Conservation (phyloP, 2,329 filamentous ascomycete genomes). For the Neopestalotiopsis sp. region DNA sequence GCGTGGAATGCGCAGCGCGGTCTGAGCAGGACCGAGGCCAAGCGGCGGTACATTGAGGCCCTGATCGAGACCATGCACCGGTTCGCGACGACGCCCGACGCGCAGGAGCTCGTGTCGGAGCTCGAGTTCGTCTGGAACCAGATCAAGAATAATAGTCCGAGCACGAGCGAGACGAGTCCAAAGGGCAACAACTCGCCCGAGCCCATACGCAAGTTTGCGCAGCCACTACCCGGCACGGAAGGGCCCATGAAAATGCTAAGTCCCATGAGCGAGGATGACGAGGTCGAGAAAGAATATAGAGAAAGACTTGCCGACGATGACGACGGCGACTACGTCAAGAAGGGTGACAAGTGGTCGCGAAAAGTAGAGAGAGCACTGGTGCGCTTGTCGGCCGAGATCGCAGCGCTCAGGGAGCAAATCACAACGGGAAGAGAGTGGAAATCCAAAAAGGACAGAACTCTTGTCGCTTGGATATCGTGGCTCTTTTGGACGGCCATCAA, state of each 20-base stretch:
- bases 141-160: constrained; percentile 83
- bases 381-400: constrained; percentile 89
- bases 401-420: constrained; percentile 89
- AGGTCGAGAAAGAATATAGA: constrained; percentile 62
- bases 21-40: constrained; percentile 86
- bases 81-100: constrained; percentile 90
- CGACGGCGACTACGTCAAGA: constrained; percentile 44
- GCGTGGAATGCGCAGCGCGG: constrained; percentile 91
- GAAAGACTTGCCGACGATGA: constrained; percentile 43
- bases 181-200: constrained; percentile 43
- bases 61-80: constrained; percentile 96
- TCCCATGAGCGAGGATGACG: constrained; percentile 85
- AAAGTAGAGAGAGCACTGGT: constrained; percentile 86
- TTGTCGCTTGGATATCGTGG: constrained; percentile 75
- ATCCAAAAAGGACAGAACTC: constrained; percentile 65
- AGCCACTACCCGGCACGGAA: constrained; percentile 54
- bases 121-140: constrained; percentile 99
- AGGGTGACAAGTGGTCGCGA: constrained; percentile 71
- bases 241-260: constrained; percentile 74
- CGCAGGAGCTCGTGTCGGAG: constrained; percentile 85
- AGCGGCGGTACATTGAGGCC: constrained; percentile 90
- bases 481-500: constrained; percentile 71
- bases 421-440: constrained; percentile 76
- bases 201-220: constrained; percentile 48
- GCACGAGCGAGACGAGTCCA: constrained; percentile 63